Percentiles rank a stretch among this genome's conserved stretches.
These are phyloP conservation scores for Aspergillus oerlinghausenensis DNA, from an alignment of 2,329 filamentous ascomycete genomes.

Conservation along the genomic window DNA sequence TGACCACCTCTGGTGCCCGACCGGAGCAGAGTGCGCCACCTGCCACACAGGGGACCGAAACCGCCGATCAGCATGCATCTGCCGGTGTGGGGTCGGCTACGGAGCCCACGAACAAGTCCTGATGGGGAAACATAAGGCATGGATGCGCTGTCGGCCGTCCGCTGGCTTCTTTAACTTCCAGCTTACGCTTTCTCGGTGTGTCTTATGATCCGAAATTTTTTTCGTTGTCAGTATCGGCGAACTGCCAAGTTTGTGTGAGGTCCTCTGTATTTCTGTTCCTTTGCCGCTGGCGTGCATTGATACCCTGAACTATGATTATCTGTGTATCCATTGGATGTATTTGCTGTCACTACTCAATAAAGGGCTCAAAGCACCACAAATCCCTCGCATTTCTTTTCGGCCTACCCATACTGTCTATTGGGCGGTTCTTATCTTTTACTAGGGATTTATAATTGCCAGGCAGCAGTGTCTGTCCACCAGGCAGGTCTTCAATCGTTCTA, in stretches of 20 bases:
- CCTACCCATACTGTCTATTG: neutral
- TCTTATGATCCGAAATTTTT: neutral
- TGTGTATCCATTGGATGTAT: neutral
- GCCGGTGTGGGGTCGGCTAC: conserved; percentile 11
- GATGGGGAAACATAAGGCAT: conserved; percentile 6
- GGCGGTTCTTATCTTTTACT: neutral
- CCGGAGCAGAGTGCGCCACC: conserved; percentile 5
- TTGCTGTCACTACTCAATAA: neutral
- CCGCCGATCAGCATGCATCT: conserved; percentile 7
- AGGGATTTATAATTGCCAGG: neutral
- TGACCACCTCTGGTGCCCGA: conserved; percentile 15
- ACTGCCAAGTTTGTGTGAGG: neutral
- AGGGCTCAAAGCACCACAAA: neutral
- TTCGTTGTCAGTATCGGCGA: neutral
- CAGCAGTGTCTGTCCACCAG: neutral
- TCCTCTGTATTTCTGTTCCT: neutral
- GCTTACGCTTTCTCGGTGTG: neutral
- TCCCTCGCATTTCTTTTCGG: neutral
- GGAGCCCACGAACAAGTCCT: conserved; percentile 19
- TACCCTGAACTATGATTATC: neutral
- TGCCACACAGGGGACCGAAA: conserved; percentile 6
- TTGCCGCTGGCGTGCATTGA: neutral
- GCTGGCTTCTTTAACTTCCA: neutral
- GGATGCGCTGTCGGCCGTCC: neutral
- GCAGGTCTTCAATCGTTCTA: neutral